Evolutionary conservation across 1,284 basidiomycete genomes (phyloP).

Genomic region (Rhodotorula sp.): DNA sequence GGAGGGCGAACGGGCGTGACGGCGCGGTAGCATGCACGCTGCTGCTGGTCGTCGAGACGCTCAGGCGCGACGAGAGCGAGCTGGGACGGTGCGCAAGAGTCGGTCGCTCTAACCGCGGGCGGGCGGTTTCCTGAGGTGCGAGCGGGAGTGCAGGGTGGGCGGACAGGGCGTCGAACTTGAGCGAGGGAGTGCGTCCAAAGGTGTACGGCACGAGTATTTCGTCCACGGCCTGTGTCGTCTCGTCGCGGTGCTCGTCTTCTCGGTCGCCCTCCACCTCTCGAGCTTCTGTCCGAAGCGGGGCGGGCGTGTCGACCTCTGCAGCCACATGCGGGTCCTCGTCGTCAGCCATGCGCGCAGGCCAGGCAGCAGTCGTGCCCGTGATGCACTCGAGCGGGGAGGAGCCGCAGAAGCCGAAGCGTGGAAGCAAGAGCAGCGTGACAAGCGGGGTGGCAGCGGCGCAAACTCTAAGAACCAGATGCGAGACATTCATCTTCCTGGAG

Average conservation of each 20-base stretch:
- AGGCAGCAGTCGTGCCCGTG: neutral
- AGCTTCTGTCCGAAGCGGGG: neutral
- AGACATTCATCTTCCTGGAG: too few species aligned
- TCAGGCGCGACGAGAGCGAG: neutral
- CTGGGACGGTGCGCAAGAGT: neutral
- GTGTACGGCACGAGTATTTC: constrained; percentile 1
- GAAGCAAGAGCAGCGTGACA: too few species aligned
- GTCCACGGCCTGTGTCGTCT: neutral
- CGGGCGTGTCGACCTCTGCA: neutral
- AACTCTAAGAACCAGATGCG: too few species aligned
- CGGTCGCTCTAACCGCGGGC: neutral
- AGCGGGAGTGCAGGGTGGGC: neutral
- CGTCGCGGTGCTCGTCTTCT: neutral
- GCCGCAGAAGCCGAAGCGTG: neutral
- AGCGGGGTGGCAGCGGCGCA: too few species aligned
- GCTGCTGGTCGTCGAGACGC: neutral
- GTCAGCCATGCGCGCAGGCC: neutral
- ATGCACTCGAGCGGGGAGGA: neutral
- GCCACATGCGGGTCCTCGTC: neutral
- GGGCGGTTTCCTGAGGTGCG: too few species aligned
- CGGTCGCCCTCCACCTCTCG: neutral
- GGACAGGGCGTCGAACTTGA: neutral
- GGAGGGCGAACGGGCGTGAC: constrained; percentile 7
- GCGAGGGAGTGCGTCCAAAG: constrained; percentile 10
- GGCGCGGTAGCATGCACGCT: neutral